A percentile compares a stretch with the other conserved stretches of the same genome.
Evolutionary conservation across 345 rosid species (phyloP).

Genomic region (Eucalyptus cloeziana): DNA sequence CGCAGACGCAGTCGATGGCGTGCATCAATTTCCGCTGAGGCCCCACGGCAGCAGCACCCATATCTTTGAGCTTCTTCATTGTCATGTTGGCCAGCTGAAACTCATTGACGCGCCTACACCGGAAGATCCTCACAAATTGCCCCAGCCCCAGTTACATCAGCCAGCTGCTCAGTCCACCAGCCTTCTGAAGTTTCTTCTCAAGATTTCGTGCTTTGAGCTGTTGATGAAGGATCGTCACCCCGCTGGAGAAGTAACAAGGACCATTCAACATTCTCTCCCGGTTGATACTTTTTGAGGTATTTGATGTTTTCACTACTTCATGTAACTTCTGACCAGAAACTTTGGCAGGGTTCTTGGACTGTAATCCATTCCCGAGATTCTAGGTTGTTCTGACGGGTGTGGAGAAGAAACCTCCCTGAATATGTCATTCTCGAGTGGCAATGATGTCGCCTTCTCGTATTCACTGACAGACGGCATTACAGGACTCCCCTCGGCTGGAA

Average conservation of each 20-base stretch:
- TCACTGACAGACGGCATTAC: not conserved
- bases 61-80: conserved; percentile 91
- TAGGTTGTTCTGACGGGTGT: not conserved
- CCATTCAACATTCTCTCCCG: conserved; percentile 19
- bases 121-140: conserved; percentile 64
- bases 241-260: conserved; percentile 20
- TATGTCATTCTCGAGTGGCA: not conserved
- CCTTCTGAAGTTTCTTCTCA: conserved; percentile 66
- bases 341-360: not conserved
- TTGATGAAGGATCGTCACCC: conserved; percentile 21
- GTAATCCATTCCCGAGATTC: not conserved
- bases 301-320: conserved; percentile 5
- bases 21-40: conserved; percentile 94
- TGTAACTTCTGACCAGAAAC: not conserved
- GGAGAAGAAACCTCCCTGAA: not conserved
- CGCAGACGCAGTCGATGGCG: conserved; percentile 77
- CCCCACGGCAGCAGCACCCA: conserved; percentile 92
- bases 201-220: conserved; percentile 60
- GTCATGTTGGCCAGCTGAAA: conserved; percentile 72
- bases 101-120: conserved; percentile 37
- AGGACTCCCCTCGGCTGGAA: not conserved
- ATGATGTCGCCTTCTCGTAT: not conserved
- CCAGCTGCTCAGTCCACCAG: conserved; percentile 79
- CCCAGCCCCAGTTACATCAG: conserved; percentile 64
- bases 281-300: conserved; percentile 10